Evolutionary conservation across 805 yeast species (phyloP), one percentile per base, ranked within the genome.

Genomic region (Teunomyces lycoperdinae): DNA sequence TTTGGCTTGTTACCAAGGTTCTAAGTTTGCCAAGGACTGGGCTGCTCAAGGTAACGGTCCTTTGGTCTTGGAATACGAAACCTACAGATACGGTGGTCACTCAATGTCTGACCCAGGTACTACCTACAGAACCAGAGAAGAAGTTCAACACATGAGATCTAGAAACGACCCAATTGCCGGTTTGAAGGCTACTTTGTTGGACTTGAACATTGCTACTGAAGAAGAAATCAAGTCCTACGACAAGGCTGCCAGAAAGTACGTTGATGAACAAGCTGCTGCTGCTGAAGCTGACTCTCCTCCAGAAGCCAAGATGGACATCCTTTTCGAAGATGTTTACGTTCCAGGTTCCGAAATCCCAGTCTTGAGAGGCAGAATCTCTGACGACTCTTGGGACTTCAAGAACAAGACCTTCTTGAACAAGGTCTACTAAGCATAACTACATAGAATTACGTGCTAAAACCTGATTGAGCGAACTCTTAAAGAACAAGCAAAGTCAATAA

Each of bases 51-150:
- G 96, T 66, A 91, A 92, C 66, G 99, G 98, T 56, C 99, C 99
- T 56, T 74, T 94, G 59, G 96, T 94, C 46, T 67, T 94, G 60
- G 99, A 94, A 80, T 94, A 87, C 76, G 97, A 91, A 79, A 94
- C 99, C 61, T 94, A 94, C 79, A 87, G 99, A 81, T 94, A 94
- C 72, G 98, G 98, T 79, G 99, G 99, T 73, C 99, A 94, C 84
- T 94, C 99, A 60, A 94, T 94, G 98, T 92, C 98, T 60, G 99
- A 94, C 77, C 99, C 99, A 65, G 99, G 99, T 81, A 94, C 99
- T 72, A 94, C 99, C 58, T 94, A 94, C 85, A 87, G 99, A 84
- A 94, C 99, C 68, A 91, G 99, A 80, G 99, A 94, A 78, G 99
- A 94, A 79, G 94, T 94, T 60, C 97, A 91, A 78, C 92, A 92